Evolutionary conservation across 345 rosid species (phyloP).

Genomic region (Pistacia atlantica): DNA sequence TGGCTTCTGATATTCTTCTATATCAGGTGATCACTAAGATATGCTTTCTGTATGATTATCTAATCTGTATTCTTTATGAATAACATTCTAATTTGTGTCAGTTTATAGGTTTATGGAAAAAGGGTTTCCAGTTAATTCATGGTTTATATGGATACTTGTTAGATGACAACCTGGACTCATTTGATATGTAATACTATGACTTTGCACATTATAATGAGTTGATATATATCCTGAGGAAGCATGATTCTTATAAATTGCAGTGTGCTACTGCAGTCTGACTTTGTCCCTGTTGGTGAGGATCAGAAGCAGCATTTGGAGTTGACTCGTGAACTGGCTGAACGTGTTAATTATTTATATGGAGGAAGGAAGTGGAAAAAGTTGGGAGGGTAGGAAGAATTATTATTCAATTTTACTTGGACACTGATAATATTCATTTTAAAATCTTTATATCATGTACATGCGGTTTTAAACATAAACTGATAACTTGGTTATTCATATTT

Average conservation of each 20-base stretch:
- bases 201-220: conserved; percentile 15
- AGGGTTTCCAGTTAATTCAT: background rate
- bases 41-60: background rate
- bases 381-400: conserved; percentile 65
- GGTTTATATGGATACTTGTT: background rate
- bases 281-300: conserved; percentile 96
- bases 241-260: conserved; percentile 46
- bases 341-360: conserved; percentile 80
- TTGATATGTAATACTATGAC: conserved; percentile 13
- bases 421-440: conserved; percentile 9
- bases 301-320: conserved; percentile 97
- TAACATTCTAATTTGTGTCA: background rate
- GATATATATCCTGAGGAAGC: conserved; percentile 29
- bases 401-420: conserved; percentile 7
- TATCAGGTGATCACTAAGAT: conserved; percentile 64
- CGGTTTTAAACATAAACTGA: conserved; percentile 8
- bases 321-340: conserved; percentile 84
- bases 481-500: conserved; percentile 22
- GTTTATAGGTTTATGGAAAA: background rate
- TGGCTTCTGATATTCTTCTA: conserved; percentile 92
- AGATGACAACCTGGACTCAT: background rate
- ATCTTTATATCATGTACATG: conserved; percentile 2
- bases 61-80: background rate
- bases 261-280: conserved; percentile 75
- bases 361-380: conserved; percentile 97